Evolutionary conservation across 306 rosid genomes (phyloP).

Genomic region (Dicorynia guianensis): DNA sequence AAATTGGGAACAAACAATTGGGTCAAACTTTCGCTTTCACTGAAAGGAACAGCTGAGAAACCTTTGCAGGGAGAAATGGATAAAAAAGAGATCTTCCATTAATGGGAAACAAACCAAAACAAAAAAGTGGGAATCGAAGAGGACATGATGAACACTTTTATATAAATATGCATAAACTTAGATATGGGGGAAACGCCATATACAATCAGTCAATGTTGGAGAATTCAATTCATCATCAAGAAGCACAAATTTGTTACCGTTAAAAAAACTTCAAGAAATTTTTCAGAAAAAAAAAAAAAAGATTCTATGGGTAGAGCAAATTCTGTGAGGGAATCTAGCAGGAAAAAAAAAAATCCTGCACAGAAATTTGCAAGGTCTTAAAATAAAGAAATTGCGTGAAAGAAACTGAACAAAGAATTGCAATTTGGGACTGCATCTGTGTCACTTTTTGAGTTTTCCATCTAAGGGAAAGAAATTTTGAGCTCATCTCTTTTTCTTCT

Average conservation of each 20-base stretch:
- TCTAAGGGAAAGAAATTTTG: slow-evolving; percentile 23
- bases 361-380: slow-evolving; percentile 25
- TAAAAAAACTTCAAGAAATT: too few relatives aligned
- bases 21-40: slow-evolving; percentile 88
- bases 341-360: slow-evolving; percentile 36
- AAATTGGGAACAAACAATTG: slow-evolving; percentile 38
- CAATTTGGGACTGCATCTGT: background rate
- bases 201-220: slow-evolving; percentile 51
- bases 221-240: slow-evolving; percentile 33
- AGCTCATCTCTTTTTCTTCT: background rate
- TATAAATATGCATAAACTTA: slow-evolving; percentile 34
- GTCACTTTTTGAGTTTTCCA: background rate
- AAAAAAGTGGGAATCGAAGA: slow-evolving; percentile 58
- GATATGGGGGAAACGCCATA: slow-evolving; percentile 37
- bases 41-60: slow-evolving; percentile 86
- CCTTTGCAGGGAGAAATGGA: slow-evolving; percentile 72
- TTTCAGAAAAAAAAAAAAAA: too few relatives aligned
- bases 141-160: slow-evolving; percentile 52
- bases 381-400: slow-evolving; percentile 13
- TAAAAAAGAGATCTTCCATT: slow-evolving; percentile 76
- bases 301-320: background rate
- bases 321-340: slow-evolving; percentile 36
- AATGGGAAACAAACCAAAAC: slow-evolving; percentile 73
- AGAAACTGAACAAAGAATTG: slow-evolving; percentile 11
- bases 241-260: slow-evolving; percentile 5